Evolutionary conservation across 495 filamentous ascomycete species (phyloP), one percentile per base, ranked within the genome.

Genomic region (Daldinia loculata): DNA sequence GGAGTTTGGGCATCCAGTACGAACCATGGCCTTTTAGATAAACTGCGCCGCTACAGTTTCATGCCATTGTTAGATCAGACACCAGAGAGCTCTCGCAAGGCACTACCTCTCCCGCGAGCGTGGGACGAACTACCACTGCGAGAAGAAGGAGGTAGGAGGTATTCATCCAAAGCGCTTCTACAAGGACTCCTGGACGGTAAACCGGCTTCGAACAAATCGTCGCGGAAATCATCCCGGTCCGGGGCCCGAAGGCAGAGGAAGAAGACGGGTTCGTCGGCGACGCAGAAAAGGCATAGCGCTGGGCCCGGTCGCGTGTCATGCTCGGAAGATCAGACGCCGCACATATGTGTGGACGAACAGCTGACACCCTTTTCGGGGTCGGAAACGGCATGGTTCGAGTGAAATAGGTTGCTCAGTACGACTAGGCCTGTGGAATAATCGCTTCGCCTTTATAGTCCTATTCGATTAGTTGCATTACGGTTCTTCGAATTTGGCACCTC

Each of bases 281-380:
- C 52, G 22, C 66, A 69, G 24, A 58, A 53, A 19, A 62, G 58
- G 48, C 30, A 22, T 4, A 67, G 30, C 11, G 3, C 17, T 22
- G 50, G 39, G 5, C 43, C 9, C 2, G 17, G 53, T 43, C 60
- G 64, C n/a, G 14, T 67, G 45, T 72, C 69, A 0, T 72, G 69
- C 8, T 72, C 69, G 38, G 69, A 72, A 56, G 69, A 72, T 56
- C 69, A 72, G 55, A 67, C 63, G 17, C 69, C 69, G 4, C 69
- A 72, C 43, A 56, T 72, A 26, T 72, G 69, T 17, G 64, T 63
- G 64, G 69, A 72, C 24, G 69, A 72, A 48, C 63, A 63, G 38
- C 11, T 55, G n/a, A 72, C 69, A 11, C 53, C 63, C 15, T 19
- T 71, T 22, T 70, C 67, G 3, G 64, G 59, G 8, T 72, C 64